Conservation (phyloP, 306 rosid species). For the Trifolium pratense region DNA sequence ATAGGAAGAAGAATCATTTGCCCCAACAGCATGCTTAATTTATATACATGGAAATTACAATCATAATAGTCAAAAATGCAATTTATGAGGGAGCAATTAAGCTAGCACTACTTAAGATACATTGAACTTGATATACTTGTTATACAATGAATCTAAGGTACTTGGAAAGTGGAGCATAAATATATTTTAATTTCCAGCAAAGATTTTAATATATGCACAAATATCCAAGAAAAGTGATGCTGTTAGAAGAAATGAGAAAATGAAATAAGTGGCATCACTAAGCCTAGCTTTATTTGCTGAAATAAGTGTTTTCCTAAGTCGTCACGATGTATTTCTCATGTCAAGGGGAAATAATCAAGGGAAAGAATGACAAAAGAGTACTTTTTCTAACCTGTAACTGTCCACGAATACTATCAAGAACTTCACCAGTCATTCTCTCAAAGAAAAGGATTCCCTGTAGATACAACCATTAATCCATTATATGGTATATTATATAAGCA, state of each 20-base stretch:
- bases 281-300: neutral
- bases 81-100: neutral
- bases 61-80: neutral
- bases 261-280: conserved; percentile 3
- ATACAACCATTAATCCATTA: conserved; percentile 26
- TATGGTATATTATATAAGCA: neutral
- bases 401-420: conserved; percentile 60
- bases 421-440: conserved; percentile 89
- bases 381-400: conserved; percentile 70
- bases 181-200: neutral
- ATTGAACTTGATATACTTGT: neutral
- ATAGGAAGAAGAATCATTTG: no score
- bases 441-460: conserved; percentile 87
- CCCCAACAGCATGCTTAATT: no score
- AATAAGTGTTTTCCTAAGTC: neutral
- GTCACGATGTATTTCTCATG: conserved; percentile 11
- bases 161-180: neutral
- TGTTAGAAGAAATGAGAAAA: neutral
- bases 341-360: conserved; percentile 1
- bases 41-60: neutral
- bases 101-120: conserved; percentile 1
- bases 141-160: neutral
- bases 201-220: conserved; percentile 6
- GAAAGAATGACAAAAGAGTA: conserved; percentile 25
- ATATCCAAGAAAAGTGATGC: neutral